These are phyloP conservation scores for Magnaporthiopsis incrustans DNA, from an alignment of 2,329 filamentous ascomycete species.

Conservation along the genomic window DNA sequence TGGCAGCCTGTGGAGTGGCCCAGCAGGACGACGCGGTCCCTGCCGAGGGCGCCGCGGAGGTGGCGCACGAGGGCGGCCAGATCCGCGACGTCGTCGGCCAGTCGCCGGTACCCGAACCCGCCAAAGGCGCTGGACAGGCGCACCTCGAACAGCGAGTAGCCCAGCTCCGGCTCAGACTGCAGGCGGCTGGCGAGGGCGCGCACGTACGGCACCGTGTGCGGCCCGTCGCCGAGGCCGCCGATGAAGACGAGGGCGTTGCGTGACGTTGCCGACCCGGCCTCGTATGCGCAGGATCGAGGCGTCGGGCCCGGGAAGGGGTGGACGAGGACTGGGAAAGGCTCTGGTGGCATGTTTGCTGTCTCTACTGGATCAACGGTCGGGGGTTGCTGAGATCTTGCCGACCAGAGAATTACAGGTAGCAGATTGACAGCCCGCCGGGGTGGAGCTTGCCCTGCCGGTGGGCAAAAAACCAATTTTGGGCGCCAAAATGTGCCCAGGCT, in stretches of 20 bases:
- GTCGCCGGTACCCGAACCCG: conserved; percentile 41
- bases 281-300: conserved; percentile 17
- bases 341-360: background rate
- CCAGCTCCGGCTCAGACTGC: conserved; percentile 25
- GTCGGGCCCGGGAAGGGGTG: conserved; percentile 19
- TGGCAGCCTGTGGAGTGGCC: conserved; percentile 52
- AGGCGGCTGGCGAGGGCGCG: conserved; percentile 37
- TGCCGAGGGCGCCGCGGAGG: conserved; percentile 37
- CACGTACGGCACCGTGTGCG: conserved; percentile 55
- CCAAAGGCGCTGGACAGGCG: conserved; percentile 46
- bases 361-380: too few species aligned
- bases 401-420: too few species aligned
- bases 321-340: conserved; percentile 17
- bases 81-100: conserved; percentile 45
- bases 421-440: too few species aligned
- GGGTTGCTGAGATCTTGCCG: too few species aligned
- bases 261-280: conserved; percentile 11
- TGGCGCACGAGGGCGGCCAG: conserved; percentile 45
- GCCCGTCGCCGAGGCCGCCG: conserved; percentile 62
- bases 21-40: conserved; percentile 44
- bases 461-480: background rate
- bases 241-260: conserved; percentile 59
- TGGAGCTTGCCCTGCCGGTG: too few species aligned
- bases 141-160: conserved; percentile 49
- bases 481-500: background rate